Conservation (phyloP, 805 yeast genomes). For the Wickerhamiella vanderwaltii region DNA sequence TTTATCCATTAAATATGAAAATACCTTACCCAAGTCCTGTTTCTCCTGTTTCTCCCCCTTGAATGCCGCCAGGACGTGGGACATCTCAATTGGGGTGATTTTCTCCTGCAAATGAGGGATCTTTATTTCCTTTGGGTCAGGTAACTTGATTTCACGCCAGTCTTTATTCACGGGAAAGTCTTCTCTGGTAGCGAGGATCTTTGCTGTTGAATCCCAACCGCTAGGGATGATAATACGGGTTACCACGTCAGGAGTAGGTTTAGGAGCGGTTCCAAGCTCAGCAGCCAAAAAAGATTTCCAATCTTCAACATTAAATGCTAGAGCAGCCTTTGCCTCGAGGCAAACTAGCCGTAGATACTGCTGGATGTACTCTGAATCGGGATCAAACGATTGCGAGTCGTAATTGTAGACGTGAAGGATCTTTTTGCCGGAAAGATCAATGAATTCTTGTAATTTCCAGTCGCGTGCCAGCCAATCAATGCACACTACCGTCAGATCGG, state of each 20-base stretch:
- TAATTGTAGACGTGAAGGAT: conserved; percentile 7
- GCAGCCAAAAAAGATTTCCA: conserved; percentile 1
- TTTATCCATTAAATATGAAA: not conserved
- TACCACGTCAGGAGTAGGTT: conserved; percentile 1
- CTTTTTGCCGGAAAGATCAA: not conserved
- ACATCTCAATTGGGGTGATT: not conserved
- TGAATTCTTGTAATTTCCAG: conserved; percentile 4
- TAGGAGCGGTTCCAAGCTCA: conserved; percentile 4
- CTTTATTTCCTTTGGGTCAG: conserved; percentile 1
- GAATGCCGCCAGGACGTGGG: conserved; percentile 2
- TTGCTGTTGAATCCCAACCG: conserved; percentile 15
- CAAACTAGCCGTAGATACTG: conserved; percentile 9
- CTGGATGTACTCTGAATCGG: conserved; percentile 11
- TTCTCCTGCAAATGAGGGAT: not conserved
- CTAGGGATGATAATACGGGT: conserved; percentile 7
- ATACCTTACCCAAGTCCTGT: conserved; percentile 1
- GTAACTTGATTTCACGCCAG: conserved; percentile 1
- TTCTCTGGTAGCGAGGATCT: conserved; percentile 18
- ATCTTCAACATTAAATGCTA: conserved; percentile 4
- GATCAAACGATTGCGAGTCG: conserved; percentile 5
- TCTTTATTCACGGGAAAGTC: conserved; percentile 14
- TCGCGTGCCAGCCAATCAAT: conserved; percentile 3
- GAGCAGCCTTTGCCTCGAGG: conserved; percentile 2
- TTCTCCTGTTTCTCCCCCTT: not conserved
- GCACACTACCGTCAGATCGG: conserved; percentile 1